phyloP scores from a whole-genome alignment of 2,329 filamentous ascomycete species.

The Rutstroemia sp. region DNA sequence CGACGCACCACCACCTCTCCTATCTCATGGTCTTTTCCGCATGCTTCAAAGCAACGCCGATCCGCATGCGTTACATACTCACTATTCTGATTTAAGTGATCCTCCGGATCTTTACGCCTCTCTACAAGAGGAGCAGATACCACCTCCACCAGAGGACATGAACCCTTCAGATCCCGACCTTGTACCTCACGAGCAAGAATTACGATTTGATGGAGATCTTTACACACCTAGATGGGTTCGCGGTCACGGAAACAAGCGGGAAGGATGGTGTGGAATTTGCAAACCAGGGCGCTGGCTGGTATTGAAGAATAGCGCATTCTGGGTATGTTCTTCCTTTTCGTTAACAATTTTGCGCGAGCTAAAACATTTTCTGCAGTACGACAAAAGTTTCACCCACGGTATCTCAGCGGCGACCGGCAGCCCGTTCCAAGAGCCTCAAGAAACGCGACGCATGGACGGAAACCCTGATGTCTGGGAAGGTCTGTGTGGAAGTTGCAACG shows the following conservation, averaged over 20 bases:
- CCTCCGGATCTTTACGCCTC: constrained; percentile 73
- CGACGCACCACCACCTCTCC: constrained; percentile 51
- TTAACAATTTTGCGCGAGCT: background rate
- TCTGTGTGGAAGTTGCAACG: constrained; percentile 68
- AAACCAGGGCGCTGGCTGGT: constrained; percentile 81
- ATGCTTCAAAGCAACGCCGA: constrained; percentile 71
- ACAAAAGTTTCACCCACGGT: constrained; percentile 84
- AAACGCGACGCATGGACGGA: constrained; percentile 69
- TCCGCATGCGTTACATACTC: constrained; percentile 56
- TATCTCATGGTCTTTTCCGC: constrained; percentile 67
- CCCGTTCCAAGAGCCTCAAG: constrained; percentile 69
- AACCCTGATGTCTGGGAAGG: constrained; percentile 80
- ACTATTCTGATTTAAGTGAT: constrained; percentile 67
- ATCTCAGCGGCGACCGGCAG: constrained; percentile 76
- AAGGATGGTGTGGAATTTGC: constrained; percentile 86
- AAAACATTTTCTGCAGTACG: constrained; percentile 46
- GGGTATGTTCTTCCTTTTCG: constrained; percentile 28
- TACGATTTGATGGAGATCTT: constrained; percentile 72
- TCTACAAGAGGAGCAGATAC: constrained; percentile 64
- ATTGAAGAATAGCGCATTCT: constrained; percentile 84
- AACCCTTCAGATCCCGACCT: constrained; percentile 69
- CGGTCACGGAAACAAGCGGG: constrained; percentile 78
- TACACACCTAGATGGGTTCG: constrained; percentile 82
- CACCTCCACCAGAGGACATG: constrained; percentile 75
- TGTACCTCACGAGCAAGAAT: constrained; percentile 68